phyloP scores from a whole-genome alignment of 148 eudicot species.

The Heliamphora exappendiculata region DNA sequence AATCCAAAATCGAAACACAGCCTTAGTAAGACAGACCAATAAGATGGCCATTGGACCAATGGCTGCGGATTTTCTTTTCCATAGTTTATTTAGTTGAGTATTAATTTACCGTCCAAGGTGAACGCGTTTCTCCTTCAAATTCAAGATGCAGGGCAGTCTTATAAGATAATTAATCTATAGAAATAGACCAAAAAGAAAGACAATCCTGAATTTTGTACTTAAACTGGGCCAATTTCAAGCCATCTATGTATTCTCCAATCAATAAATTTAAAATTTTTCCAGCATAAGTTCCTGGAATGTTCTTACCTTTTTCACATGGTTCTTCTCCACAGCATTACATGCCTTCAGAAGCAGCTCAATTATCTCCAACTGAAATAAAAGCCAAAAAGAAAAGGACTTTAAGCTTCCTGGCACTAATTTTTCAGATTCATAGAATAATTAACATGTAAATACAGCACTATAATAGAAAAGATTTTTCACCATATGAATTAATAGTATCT shows the following conservation, averaged over 20 bases:
- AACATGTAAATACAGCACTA: not conserved
- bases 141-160: not conserved
- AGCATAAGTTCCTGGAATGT: not conserved
- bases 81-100: not conserved
- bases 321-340: constrained; percentile 42
- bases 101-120: not conserved
- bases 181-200: not conserved
- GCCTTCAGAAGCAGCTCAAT: constrained; percentile 61
- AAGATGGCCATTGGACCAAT: not conserved
- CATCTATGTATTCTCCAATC: not conserved
- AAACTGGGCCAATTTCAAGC: not conserved
- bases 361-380: constrained; percentile 50
- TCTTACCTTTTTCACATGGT: constrained; percentile 40
- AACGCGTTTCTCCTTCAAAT: not conserved
- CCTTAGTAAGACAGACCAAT: not conserved
- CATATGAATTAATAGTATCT: not conserved
- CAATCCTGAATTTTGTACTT: not conserved
- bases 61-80: not conserved
- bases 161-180: not conserved
- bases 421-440: not conserved
- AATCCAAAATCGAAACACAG: not conserved
- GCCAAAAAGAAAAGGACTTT: constrained; percentile 2
- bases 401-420: not conserved
- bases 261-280: not conserved
- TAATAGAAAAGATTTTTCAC: not conserved